These are phyloP conservation scores for Penicillium sp. DNA, from an alignment of 2,329 filamentous ascomycete species.

Conservation along the genomic window DNA sequence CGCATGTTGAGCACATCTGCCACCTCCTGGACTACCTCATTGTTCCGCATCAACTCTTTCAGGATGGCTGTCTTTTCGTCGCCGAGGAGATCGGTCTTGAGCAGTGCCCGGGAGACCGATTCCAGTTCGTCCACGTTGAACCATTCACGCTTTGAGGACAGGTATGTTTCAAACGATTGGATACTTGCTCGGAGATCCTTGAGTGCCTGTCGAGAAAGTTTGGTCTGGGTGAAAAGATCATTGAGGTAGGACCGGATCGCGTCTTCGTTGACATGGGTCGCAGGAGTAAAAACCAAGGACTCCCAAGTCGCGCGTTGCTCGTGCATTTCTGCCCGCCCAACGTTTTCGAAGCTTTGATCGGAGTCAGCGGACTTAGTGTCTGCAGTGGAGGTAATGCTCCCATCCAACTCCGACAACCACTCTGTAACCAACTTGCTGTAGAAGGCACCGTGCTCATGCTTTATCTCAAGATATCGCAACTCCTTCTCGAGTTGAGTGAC, in stretches of 20 bases:
- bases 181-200: slow-evolving; percentile 36
- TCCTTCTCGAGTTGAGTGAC: slow-evolving; percentile 42
- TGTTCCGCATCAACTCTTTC: slow-evolving; percentile 44
- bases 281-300: slow-evolving; percentile 44
- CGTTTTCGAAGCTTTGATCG: slow-evolving; percentile 37
- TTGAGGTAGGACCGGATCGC: slow-evolving; percentile 46
- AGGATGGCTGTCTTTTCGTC: slow-evolving; percentile 46
- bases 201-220: slow-evolving; percentile 36
- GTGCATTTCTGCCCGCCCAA: slow-evolving; percentile 48
- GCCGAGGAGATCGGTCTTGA: slow-evolving; percentile 45
- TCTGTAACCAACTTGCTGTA: slow-evolving; percentile 50
- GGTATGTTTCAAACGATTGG: slow-evolving; percentile 29
- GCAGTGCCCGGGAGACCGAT: slow-evolving; percentile 42
- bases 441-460: slow-evolving; percentile 49
- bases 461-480: slow-evolving; percentile 45
- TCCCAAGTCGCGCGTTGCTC: slow-evolving; percentile 50
- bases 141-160: slow-evolving; percentile 26
- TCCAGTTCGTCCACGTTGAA: slow-evolving; percentile 39
- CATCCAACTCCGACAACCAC: slow-evolving; percentile 40
- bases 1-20: slow-evolving; percentile 52
- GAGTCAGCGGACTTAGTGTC: slow-evolving; percentile 20
- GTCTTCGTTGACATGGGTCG: slow-evolving; percentile 39
- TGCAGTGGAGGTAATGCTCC: slow-evolving; percentile 8
- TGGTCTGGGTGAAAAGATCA: slow-evolving; percentile 42
- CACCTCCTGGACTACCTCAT: slow-evolving; percentile 46